Percentiles rank a stretch among this genome's conserved stretches.
phyloP scores from a whole-genome alignment of 768 basidiomycete genomes.

The Phallus indusiatus region DNA sequence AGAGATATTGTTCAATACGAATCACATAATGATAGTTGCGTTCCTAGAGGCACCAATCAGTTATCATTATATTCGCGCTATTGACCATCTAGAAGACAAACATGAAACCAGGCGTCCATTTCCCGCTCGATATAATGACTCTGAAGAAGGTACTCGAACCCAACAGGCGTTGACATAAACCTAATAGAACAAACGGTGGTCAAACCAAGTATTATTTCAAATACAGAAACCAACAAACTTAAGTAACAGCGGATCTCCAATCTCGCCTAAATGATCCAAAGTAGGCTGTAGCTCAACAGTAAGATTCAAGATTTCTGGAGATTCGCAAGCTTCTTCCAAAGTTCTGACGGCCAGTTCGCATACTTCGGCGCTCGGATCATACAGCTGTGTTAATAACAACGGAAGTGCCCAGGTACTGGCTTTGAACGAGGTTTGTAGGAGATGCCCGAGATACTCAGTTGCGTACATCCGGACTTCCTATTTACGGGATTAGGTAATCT shows the following conservation, averaged over 20 bases:
- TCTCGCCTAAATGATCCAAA: constrained; percentile 89
- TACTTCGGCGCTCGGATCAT: constrained; percentile 86
- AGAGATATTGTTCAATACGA: constrained; percentile 86
- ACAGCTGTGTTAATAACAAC: constrained; percentile 88
- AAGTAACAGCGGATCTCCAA: constrained; percentile 79
- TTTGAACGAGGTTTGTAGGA: constrained; percentile 54
- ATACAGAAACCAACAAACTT: constrained; percentile 43
- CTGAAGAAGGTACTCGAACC: constrained; percentile 86
- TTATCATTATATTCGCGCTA: not conserved
- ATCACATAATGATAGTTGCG: constrained; percentile 91
- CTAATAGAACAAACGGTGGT: constrained; percentile 27
- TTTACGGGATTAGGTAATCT: not conserved
- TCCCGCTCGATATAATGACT: constrained; percentile 90
- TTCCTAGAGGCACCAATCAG: constrained; percentile 44
- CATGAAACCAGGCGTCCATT: constrained; percentile 95
- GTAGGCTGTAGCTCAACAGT: constrained; percentile 94
- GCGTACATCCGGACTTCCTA: constrained; percentile 85
- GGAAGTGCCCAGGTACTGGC: constrained; percentile 84
- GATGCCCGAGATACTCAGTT: constrained; percentile 74
- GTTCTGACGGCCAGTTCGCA: constrained; percentile 84
- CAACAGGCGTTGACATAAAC: constrained; percentile 89
- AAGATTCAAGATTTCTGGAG: constrained; percentile 71
- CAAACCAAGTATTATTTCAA: not conserved
- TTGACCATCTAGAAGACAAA: constrained; percentile 27
- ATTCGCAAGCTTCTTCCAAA: constrained; percentile 84